Evolutionary conservation across 2,329 filamentous ascomycete genomes (phyloP).

Genomic region (Leptodontidium sp.): DNA sequence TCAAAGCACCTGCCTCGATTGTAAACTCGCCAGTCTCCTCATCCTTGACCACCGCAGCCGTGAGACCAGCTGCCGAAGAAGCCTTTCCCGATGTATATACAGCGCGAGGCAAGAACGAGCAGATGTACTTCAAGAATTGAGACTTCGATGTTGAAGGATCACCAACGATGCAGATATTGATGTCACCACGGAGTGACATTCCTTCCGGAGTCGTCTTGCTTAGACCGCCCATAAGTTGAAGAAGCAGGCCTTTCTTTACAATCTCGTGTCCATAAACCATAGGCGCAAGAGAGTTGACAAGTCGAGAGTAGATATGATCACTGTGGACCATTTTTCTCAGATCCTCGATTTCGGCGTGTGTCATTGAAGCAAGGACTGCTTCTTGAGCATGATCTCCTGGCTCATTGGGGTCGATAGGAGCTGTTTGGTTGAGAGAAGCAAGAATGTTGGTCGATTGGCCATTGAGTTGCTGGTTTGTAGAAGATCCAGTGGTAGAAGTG

Average conservation of each 20-base stretch:
- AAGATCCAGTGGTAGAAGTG: slow-evolving; percentile 79
- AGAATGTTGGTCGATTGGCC: slow-evolving; percentile 86
- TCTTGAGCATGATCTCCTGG: slow-evolving; percentile 87
- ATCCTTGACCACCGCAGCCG: slow-evolving; percentile 95
- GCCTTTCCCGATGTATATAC: slow-evolving; percentile 99
- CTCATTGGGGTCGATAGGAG: slow-evolving; percentile 70
- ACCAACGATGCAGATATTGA: slow-evolving; percentile 98
- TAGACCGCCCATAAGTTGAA: slow-evolving; percentile 96
- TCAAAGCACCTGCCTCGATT: slow-evolving; percentile 96
- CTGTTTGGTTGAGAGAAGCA: slow-evolving; percentile 79
- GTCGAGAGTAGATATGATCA: slow-evolving; percentile 90
- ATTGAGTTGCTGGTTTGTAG: slow-evolving; percentile 71
- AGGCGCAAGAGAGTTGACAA: slow-evolving; percentile 93
- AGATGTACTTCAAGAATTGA: slow-evolving; percentile 98
- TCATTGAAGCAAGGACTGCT: slow-evolving; percentile 86
- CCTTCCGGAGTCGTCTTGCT: slow-evolving; percentile 91
- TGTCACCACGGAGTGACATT: slow-evolving; percentile 94
- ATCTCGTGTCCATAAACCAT: slow-evolving; percentile 98
- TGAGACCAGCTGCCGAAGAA: slow-evolving; percentile 95
- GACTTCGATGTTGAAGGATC: slow-evolving; percentile 98
- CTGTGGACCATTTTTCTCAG: slow-evolving; percentile 92
- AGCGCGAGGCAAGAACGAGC: slow-evolving; percentile 93
- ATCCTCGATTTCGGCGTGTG: slow-evolving; percentile 87
- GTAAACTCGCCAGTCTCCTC: slow-evolving; percentile 99
- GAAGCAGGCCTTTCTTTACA: slow-evolving; percentile 93